These are phyloP conservation scores for Candida gorgasii DNA, from an alignment of 805 yeast species.

Conservation along the genomic window DNA sequence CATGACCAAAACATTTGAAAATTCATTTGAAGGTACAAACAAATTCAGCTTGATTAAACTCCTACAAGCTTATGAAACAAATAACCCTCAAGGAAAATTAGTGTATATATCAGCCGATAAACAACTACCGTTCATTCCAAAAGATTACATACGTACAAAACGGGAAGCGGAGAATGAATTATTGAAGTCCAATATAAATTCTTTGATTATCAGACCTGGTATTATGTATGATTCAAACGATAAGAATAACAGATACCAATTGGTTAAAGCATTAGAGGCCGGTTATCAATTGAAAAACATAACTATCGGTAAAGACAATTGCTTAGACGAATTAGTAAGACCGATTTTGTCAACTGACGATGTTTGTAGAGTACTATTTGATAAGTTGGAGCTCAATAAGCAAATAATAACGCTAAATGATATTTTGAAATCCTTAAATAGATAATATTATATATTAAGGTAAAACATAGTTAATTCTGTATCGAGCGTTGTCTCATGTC, in stretches of 20 bases:
- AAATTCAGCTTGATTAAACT: slow-evolving; percentile 65
- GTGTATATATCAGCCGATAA: slow-evolving; percentile 86
- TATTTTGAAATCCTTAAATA: slow-evolving; percentile 10
- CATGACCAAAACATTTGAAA: slow-evolving; percentile 45
- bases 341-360: slow-evolving; percentile 67
- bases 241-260: slow-evolving; percentile 14
- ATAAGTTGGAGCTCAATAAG: slow-evolving; percentile 50
- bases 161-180: slow-evolving; percentile 72
- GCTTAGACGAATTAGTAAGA: slow-evolving; percentile 50
- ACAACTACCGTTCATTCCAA: slow-evolving; percentile 57
- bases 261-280: slow-evolving; percentile 36
- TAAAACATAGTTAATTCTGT: background rate
- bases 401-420: slow-evolving; percentile 57
- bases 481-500: no score
- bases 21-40: slow-evolving; percentile 64
- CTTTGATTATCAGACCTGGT: slow-evolving; percentile 76
- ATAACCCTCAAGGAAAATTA: slow-evolving; percentile 22
- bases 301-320: slow-evolving; percentile 35
- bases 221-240: slow-evolving; percentile 66
- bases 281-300: slow-evolving; percentile 46
- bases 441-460: background rate
- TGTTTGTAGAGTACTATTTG: slow-evolving; percentile 61
- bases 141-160: slow-evolving; percentile 72
- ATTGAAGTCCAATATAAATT: slow-evolving; percentile 49
- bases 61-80: slow-evolving; percentile 34